A percentile compares a stretch with the other conserved stretches of the same genome.
Evolutionary conservation across 2,329 filamentous ascomycete species (phyloP).

Genomic region (Aspergillus jensenii): DNA sequence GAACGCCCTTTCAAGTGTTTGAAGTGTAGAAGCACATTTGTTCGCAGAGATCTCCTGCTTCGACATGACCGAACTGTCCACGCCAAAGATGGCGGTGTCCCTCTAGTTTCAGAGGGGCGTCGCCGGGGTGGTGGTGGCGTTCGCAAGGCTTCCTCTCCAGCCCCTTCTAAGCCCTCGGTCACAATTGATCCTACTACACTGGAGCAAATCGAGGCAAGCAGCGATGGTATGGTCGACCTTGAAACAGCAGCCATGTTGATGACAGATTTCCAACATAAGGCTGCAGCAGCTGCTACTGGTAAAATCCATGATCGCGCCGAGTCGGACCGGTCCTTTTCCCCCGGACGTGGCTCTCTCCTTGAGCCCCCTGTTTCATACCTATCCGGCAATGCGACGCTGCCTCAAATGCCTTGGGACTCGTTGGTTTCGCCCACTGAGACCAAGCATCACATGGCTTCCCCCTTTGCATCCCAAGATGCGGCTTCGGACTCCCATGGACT

Average conservation of each 20-base stretch:
- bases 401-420: constrained; percentile 88
- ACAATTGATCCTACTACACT: constrained; percentile 81
- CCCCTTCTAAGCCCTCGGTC: constrained; percentile 73
- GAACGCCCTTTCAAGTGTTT: constrained; percentile 98
- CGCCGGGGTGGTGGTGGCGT: constrained; percentile 52
- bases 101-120: constrained; percentile 91
- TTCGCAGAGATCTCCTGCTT: constrained; percentile 91
- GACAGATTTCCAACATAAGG: constrained; percentile 96
- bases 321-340: constrained; percentile 66
- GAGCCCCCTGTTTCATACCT: constrained; percentile 76
- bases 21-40: constrained; percentile 98
- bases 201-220: constrained; percentile 89
- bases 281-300: constrained; percentile 63
- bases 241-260: constrained; percentile 98
- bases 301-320: constrained; percentile 48
- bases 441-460: constrained; percentile 65
- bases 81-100: constrained; percentile 93
- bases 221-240: constrained; percentile 89
- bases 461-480: constrained; percentile 64
- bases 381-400: constrained; percentile 74
- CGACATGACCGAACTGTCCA: constrained; percentile 98
- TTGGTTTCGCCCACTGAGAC: constrained; percentile 74
- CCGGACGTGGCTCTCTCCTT: constrained; percentile 69
- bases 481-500: constrained; percentile 60
- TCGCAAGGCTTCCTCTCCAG: constrained; percentile 36